Evolutionary conservation across 331 rosid genomes (phyloP).

Genomic region (Quercus tomentella): DNA sequence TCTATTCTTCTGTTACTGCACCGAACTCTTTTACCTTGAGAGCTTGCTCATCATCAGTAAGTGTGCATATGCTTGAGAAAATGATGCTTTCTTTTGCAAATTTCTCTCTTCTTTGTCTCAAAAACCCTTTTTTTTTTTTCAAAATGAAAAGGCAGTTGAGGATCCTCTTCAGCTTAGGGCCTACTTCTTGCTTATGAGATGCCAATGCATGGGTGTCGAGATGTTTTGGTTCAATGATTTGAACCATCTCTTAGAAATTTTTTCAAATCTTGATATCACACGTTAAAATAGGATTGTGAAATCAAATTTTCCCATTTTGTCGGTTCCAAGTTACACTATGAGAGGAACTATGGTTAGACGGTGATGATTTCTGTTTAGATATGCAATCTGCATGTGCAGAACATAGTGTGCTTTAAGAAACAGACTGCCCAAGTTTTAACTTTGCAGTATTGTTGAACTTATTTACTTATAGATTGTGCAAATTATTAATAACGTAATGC

Average conservation of each 20-base stretch:
- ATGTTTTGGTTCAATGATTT: neutral
- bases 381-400: neutral
- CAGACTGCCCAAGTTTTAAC: neutral
- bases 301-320: neutral
- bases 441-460: neutral
- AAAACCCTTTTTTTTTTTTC: too few relatives aligned
- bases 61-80: conserved; percentile 1
- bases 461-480: neutral
- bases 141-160: neutral
- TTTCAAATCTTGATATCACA: neutral
- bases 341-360: neutral
- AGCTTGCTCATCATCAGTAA: conserved; percentile 74
- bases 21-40: conserved; percentile 34
- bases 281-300: neutral
- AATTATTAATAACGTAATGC: neutral
- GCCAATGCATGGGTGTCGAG: neutral
- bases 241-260: neutral
- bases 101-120: neutral
- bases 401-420: neutral
- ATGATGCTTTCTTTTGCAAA: neutral
- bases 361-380: neutral
- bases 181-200: neutral
- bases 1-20: conserved; percentile 20
- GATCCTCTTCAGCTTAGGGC: neutral
- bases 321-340: neutral